Base-by-base conservation (phyloP, 805 yeast genomes). In the Wickerhamomyces pijperi region DNA sequence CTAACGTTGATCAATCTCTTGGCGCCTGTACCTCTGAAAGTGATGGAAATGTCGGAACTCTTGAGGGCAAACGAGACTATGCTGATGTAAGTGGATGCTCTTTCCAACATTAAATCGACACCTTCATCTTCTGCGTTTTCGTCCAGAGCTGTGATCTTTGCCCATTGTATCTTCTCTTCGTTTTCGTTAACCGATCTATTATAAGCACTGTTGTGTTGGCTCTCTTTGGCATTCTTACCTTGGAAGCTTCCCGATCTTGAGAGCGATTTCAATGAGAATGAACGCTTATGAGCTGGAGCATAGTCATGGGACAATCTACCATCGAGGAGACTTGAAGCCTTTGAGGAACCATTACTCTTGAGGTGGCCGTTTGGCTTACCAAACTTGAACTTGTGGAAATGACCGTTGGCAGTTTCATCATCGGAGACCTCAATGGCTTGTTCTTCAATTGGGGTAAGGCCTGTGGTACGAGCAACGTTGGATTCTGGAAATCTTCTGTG, bases 11-110 rank as follows among this genome's bases (percentile, higher is more conserved):
- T 70, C 40, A 90, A 60, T 46, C 80, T 74, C 49, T 73, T 64
- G 21, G 74, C 66, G 13, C 87, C 84, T 14, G 75, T 76, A 8
- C 92, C 94, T 55, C 76, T 75, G 59, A 84, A 84, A 37, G 94
- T 82, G 19, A 87, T 69, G 38, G 77, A 68, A 14, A 88, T 54
- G n/a, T 63, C 54, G 31, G 74, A 65, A n/a, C 68, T 56, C 28
- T 68, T 64, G 32, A 81, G 50, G 25, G 60, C 63, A 44, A 90
- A 66, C 14, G 72, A 61, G 19, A 76, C 73, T 43, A 88, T 74
- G 47, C 83, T 79, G 56, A 82, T 66, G 53, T 74, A 84, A 41
- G 73, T 74, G 20, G 83, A 72, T 1, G 97, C 85, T 36, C 97
- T 64, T 35, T 66, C 60, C 5, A 86, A 60, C 95, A 90, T 86